phyloP scores from a whole-genome alignment of 139 green algal species.

The Chlorella sp. region DNA sequence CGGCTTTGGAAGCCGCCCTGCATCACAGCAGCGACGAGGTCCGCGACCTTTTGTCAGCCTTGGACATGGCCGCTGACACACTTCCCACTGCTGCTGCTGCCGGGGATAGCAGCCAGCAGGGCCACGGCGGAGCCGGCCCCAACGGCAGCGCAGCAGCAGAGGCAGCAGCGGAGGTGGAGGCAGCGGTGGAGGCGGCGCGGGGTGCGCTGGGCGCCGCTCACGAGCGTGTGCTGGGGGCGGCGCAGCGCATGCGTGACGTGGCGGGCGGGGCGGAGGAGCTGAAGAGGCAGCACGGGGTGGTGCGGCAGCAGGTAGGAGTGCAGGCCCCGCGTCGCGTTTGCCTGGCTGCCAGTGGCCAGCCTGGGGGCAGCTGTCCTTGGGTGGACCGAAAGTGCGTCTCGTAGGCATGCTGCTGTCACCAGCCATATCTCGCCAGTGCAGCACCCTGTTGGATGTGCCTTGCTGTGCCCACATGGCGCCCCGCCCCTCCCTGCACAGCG shows the following conservation, averaged over 20 bases:
- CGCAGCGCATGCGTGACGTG: not conserved
- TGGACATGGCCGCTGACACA: not conserved
- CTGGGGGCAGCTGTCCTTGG: too few relatives aligned
- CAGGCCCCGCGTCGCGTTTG: not conserved
- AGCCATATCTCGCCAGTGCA: too few relatives aligned
- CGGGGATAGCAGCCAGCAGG: too few relatives aligned
- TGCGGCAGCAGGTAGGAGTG: conserved; percentile 2
- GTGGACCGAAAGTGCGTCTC: too few relatives aligned
- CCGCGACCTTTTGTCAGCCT: conserved; percentile 2
- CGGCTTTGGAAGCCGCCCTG: not conserved
- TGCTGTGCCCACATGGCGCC: too few relatives aligned
- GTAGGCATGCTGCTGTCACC: too few relatives aligned
- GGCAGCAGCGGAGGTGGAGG: not conserved
- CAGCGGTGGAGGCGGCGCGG: not conserved
- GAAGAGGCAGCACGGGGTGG: not conserved
- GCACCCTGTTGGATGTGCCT: too few relatives aligned
- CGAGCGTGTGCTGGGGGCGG: not conserved
- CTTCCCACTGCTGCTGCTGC: not conserved
- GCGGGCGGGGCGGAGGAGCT: conserved; percentile 12
- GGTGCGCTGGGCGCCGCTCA: not conserved
- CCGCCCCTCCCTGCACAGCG: too few relatives aligned
- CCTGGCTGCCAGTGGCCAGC: not conserved
- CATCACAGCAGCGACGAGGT: conserved; percentile 28
- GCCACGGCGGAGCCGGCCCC: too few relatives aligned
- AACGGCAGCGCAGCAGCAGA: not conserved